Evolutionary conservation across 768 basidiomycete species (phyloP), one percentile per base, ranked within the genome.

Genomic region (Asterophora lycoperdoides): DNA sequence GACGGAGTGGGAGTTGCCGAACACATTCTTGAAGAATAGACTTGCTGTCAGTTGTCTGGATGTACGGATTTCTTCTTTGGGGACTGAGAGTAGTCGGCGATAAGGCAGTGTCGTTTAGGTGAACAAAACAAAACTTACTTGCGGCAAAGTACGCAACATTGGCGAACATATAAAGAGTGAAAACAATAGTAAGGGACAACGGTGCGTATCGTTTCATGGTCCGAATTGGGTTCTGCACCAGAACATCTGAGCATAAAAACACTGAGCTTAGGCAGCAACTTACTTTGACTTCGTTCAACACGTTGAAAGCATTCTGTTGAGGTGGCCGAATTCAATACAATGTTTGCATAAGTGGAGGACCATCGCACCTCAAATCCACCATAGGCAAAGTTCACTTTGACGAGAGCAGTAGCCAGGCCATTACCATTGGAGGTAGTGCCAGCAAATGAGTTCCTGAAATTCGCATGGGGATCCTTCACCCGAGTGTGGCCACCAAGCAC

Each of bases 401-500:
- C 62, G 0, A 69, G 59, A 1, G 68, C 68, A 18, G 64, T 70
- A 2, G 67, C 67, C 9, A 70, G 56, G 5, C 75, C 76, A 51
- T 79, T 76, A 38, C 75, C 71, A 41, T 66, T 68, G 41, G 69
- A 68, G 1, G 75, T 76, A 20, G 78, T 80, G 15, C 79, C 81
- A 1, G 68, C 70, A 47, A 86, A 86, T 0, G 77, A 68, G 56
- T 83, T 61, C 34, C 64, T 68, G 62, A 86, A 85, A 60, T 82
- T 81, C 33, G 66, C 70, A 40, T 74, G 70, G 0, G 84, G 80
- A 60, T 84, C 74, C 36, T 69, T 34, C n/a, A 86, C 72, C 7
- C 68, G 69, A 2, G 80, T 83, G 45, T 72, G 67, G 1, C 81
- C 83, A 4, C 75, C 73, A 9, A 86, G 71, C 8, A 84, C 84